Conservation (phyloP, 2,329 filamentous ascomycete genomes). For the Lizonia empirigonia region DNA sequence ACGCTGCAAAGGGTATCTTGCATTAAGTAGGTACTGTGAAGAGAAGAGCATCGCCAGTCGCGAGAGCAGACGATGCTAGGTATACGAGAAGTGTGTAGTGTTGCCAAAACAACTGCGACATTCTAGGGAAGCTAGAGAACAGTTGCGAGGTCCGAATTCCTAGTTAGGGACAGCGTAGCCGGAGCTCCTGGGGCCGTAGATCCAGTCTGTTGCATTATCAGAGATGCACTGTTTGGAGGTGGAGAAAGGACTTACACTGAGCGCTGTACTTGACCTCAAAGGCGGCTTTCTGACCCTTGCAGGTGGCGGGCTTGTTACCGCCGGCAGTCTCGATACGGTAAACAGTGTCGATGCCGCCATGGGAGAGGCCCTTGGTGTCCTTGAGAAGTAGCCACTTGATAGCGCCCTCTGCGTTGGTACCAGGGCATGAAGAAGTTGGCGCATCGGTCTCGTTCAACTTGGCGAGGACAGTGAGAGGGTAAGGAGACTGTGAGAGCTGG, state of each 20-base stretch:
- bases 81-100: background rate
- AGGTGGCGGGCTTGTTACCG: constrained; percentile 50
- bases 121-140: background rate
- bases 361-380: constrained; percentile 46
- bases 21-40: constrained; percentile 13
- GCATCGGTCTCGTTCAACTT: constrained; percentile 60
- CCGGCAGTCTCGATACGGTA: constrained; percentile 58
- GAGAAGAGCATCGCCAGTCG: background rate
- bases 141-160: background rate
- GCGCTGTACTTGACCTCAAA: constrained; percentile 54
- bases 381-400: constrained; percentile 56
- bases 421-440: constrained; percentile 52
- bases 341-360: constrained; percentile 52
- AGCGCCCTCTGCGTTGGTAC: constrained; percentile 45
- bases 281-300: constrained; percentile 38
- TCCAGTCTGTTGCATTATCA: constrained; percentile 9
- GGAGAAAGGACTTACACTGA: constrained; percentile 27
- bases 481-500: constrained; percentile 46
- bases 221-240: background rate
- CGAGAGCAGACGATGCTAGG: background rate
- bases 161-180: background rate
- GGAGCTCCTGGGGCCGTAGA: constrained; percentile 14
- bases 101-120: background rate
- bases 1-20: constrained; percentile 10
- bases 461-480: constrained; percentile 51